phyloP scores from a whole-genome alignment of 2,329 filamentous ascomycete species.

The Botryotinia convoluta region DNA sequence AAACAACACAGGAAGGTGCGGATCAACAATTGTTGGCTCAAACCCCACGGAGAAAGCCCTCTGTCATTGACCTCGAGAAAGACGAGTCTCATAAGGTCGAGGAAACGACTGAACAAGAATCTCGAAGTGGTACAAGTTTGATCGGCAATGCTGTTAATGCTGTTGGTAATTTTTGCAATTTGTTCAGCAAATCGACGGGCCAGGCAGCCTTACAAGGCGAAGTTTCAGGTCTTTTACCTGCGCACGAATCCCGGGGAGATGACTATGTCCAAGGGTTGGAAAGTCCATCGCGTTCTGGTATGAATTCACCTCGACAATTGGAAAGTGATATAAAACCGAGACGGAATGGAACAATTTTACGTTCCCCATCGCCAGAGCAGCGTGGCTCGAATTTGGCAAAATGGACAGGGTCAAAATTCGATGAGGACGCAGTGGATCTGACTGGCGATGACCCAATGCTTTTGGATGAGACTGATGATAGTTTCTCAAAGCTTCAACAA shows the following conservation, averaged over 20 bases:
- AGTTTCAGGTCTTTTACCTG: too few relatives aligned
- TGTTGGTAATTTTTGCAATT: not conserved
- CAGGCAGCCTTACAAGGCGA: not conserved
- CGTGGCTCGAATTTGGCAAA: not conserved
- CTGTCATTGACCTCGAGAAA: not conserved
- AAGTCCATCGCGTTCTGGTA: not conserved
- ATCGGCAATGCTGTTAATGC: not conserved
- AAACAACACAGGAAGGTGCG: not conserved
- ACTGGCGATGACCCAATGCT: conserved; percentile 16
- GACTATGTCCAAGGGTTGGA: not conserved
- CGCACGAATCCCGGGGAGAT: not conserved
- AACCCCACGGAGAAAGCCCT: not conserved
- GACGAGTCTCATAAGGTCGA: not conserved
- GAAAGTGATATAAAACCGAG: not conserved
- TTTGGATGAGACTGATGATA: not conserved
- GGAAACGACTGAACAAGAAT: too few relatives aligned
- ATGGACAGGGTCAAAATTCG: not conserved
- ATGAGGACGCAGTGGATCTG: conserved; percentile 5
- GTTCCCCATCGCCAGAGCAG: not conserved
- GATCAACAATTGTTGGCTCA: not conserved
- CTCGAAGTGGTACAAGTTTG: not conserved
- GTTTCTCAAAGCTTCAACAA: not conserved
- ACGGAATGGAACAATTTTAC: not conserved
- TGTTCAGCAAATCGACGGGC: not conserved
- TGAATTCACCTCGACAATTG: not conserved